Percentiles rank a stretch among this genome's conserved stretches.
Conservation (phyloP, 805 yeast genomes). For the Brettanomyces bruxellensis region DNA sequence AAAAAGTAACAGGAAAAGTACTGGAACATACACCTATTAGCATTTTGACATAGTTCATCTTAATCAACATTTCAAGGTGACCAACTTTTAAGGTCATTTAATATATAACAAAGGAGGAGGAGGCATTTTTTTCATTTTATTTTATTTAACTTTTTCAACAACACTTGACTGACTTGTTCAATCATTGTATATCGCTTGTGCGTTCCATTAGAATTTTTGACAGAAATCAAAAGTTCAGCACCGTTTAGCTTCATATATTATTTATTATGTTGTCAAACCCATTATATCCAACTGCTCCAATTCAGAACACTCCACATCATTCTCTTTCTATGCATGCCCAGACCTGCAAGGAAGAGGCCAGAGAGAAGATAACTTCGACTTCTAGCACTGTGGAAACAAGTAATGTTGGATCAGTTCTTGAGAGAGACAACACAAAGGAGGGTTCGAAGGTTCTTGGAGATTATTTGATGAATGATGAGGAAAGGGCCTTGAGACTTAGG, state of each 20-base stretch:
- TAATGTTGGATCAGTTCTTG: neutral
- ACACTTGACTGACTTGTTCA: no score
- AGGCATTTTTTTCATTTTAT: no score
- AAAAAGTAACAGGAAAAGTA: no score
- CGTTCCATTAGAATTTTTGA: no score
- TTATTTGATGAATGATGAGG: neutral
- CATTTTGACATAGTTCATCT: no score
- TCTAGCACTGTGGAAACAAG: neutral
- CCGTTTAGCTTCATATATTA: neutral
- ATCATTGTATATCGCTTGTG: no score
- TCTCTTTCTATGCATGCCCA: neutral
- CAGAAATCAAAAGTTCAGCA: no score
- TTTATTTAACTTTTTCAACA: no score
- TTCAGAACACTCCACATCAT: neutral
- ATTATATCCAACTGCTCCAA: neutral
- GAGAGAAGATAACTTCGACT: neutral
- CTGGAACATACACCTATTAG: no score
- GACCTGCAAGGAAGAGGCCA: neutral
- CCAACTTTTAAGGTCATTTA: no score
- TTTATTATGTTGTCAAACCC: constrained; percentile 2
- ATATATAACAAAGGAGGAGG: no score
- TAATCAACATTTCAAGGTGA: no score
- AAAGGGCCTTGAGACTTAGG: neutral
- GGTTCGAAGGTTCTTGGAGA: constrained; percentile 1
- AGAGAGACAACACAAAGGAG: neutral